Conservation (phyloP, 805 yeast species). For the Maudiozyma turicensis region DNA sequence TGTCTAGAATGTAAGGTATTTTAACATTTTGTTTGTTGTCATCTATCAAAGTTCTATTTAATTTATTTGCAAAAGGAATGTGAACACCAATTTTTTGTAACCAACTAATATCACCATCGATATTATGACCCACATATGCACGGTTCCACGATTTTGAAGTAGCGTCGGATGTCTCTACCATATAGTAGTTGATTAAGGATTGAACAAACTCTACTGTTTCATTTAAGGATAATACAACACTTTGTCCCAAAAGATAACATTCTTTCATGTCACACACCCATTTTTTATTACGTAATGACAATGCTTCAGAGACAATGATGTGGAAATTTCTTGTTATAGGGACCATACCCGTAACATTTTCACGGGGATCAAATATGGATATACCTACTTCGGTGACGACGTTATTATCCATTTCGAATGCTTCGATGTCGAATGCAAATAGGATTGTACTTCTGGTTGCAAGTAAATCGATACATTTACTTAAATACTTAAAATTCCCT, state of each 20-base stretch:
- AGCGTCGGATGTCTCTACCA: slow-evolving; percentile 21
- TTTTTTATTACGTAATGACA: slow-evolving; percentile 37
- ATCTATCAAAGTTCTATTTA: slow-evolving; percentile 1
- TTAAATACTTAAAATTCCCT: slow-evolving; percentile 14
- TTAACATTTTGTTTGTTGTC: neutral
- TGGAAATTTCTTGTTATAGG: slow-evolving; percentile 37
- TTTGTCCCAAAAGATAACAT: slow-evolving; percentile 42
- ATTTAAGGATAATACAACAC: slow-evolving; percentile 32
- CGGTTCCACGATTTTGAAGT: slow-evolving; percentile 18
- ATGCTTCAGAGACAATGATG: slow-evolving; percentile 37
- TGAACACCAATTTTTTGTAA: slow-evolving; percentile 37
- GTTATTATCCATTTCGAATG: slow-evolving; percentile 37
- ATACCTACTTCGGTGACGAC: slow-evolving; percentile 49
- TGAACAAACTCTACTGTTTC: slow-evolving; percentile 35
- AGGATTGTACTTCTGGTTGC: slow-evolving; percentile 25
- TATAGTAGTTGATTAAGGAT: slow-evolving; percentile 35
- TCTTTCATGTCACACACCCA: slow-evolving; percentile 47
- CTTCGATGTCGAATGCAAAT: slow-evolving; percentile 49
- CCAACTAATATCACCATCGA: slow-evolving; percentile 47
- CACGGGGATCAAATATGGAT: slow-evolving; percentile 45
- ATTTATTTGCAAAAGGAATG: slow-evolving; percentile 28
- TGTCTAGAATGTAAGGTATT: slow-evolving; percentile 33
- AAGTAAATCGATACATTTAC: slow-evolving; percentile 15
- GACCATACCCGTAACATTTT: slow-evolving; percentile 30
- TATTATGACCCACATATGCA: slow-evolving; percentile 51